These are phyloP conservation scores for Mycena pura DNA, from an alignment of 768 basidiomycete species.

Conservation along the genomic window DNA sequence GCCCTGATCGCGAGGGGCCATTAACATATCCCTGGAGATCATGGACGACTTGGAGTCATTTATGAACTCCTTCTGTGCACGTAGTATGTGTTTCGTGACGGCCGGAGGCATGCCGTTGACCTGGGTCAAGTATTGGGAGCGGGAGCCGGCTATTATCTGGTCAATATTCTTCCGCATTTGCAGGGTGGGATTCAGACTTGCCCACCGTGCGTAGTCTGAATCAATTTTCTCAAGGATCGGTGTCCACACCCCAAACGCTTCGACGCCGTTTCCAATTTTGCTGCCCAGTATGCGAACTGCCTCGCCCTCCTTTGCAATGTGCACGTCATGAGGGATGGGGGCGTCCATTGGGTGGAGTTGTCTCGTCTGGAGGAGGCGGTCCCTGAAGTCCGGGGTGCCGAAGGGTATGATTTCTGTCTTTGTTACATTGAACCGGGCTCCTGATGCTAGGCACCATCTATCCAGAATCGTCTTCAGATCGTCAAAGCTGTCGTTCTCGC, in stretches of 20 bases:
- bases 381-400: constrained; percentile 30
- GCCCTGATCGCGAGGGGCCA: background rate
- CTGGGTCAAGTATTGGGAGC: no score
- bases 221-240: constrained; percentile 35
- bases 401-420: constrained; percentile 50
- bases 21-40: no score
- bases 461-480: background rate
- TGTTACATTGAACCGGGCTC: constrained; percentile 38
- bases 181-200: constrained; percentile 33
- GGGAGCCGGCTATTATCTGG: constrained; percentile 27
- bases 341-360: background rate
- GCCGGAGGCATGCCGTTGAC: no score
- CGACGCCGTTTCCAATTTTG: constrained; percentile 36
- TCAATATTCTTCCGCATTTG: constrained; percentile 34
- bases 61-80: background rate
- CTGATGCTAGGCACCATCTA: background rate
- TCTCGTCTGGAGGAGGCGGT: constrained; percentile 6
- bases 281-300: constrained; percentile 39
- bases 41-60: no score
- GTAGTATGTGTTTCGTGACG: background rate
- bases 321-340: constrained; percentile 25
- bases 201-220: constrained; percentile 29
- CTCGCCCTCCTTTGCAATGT: constrained; percentile 37
- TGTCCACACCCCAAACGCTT: constrained; percentile 32
- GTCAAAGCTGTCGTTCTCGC: background rate